Base-by-base conservation (phyloP, 257 asterid genomes). In the Anisodus acutangulus region DNA sequence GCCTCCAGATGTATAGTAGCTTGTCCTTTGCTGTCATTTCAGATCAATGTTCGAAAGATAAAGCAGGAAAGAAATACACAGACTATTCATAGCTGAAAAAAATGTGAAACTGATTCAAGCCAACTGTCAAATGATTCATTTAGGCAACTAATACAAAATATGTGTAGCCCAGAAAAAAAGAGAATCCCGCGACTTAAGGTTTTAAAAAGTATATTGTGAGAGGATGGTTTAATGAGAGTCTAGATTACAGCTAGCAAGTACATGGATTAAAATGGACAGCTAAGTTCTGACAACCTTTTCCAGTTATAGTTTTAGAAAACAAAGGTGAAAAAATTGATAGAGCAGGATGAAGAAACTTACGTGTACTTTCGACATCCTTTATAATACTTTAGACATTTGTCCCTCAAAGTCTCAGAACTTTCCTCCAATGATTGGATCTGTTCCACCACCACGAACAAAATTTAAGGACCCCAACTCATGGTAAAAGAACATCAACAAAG, bases 371-470 rank as follows among this genome's bases (percentile, higher is more conserved):
- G 94, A 86, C 95, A 92, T 83, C 98, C 98, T 93, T 96, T 94
- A 88, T 92, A 95, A 86, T 94, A 94, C 91, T 95, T 96, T 79
- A 93, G 87, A 78, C 98, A 90, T 89, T 94, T 91, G 62, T 94
- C 98, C 84, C 97, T 90, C 86, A 96, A 74, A 78, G 86, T 88
- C 84, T 96, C 99, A 26, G 97, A 97, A 87, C 88, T 90, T 87
- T 96, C 99, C 90, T 96, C 99, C 97, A 94, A 85, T 87, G 91
- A 85, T 79, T 94, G 99, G 89, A 96, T 90, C 99, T 96, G 97
- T 89, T 72, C 87, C 68, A 84, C 85, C 71, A 83, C 78, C 87
- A 90, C 81, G 85, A 86, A 79, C 60, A 89, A 79, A 84, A 62
- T 62, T 72, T 83, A 84, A 58, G 79, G 79, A 87, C 84, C 80